Conservation (phyloP, 2,329 filamentous ascomycete species). For the Fusarium cicatricum region DNA sequence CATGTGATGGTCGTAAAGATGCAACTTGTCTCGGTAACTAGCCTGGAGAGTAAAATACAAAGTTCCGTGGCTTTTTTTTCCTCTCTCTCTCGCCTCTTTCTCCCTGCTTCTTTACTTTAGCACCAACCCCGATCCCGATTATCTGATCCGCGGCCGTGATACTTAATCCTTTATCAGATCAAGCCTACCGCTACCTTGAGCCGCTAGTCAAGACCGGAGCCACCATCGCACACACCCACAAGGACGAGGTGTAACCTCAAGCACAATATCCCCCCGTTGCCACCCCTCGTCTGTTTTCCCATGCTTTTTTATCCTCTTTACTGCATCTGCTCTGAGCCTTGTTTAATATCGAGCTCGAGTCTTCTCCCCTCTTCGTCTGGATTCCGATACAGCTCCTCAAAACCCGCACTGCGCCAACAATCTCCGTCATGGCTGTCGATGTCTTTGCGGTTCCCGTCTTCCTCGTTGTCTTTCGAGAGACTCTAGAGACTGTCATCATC, state of each 20-base stretch:
- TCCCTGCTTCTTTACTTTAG: background rate
- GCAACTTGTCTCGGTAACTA: conserved; percentile 15
- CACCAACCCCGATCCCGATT: conserved; percentile 3
- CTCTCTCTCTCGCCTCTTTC: background rate
- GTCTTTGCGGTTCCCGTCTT: conserved; percentile 85
- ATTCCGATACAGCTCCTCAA: background rate
- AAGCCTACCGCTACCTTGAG: background rate
- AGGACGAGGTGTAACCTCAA: conserved; percentile 15
- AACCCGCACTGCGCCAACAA: background rate
- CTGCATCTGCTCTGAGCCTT: background rate
- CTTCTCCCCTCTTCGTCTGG: background rate
- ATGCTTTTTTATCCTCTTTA: background rate
- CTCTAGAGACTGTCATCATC: conserved; percentile 83
- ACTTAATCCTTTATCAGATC: conserved; percentile 12
- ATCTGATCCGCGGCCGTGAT: conserved; percentile 27
- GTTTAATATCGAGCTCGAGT: background rate
- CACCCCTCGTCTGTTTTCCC: conserved; percentile 6
- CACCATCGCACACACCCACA: conserved; percentile 16
- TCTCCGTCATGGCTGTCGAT: conserved; percentile 64
- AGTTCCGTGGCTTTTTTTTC: conserved; percentile 7
- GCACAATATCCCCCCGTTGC: conserved; percentile 2
- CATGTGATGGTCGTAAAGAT: conserved; percentile 12
- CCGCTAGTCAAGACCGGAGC: background rate
- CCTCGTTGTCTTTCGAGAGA: conserved; percentile 90
- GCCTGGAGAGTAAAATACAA: conserved; percentile 14